Percentiles rank a stretch among this genome's conserved stretches.
These are phyloP conservation scores for Ceratocystiopsis minuta DNA, from an alignment of 2,329 filamentous ascomycete species.

Conservation along the genomic window DNA sequence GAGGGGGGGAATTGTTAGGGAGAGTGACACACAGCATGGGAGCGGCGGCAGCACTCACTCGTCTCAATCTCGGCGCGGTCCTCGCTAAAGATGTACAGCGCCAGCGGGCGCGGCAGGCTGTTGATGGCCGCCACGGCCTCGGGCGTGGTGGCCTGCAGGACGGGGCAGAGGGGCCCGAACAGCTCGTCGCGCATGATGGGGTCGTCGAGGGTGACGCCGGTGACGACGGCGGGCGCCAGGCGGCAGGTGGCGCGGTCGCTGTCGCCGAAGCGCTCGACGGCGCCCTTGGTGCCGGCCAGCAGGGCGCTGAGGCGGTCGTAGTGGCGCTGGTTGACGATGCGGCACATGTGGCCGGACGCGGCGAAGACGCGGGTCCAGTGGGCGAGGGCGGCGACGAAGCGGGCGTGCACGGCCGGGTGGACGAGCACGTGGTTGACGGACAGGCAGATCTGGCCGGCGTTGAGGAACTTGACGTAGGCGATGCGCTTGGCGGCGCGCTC, in stretches of 20 bases:
- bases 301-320: slow-evolving; percentile 22
- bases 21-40: no score
- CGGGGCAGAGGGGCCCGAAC: slow-evolving; percentile 25
- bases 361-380: not conserved
- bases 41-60: no score
- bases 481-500: slow-evolving; percentile 25
- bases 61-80: slow-evolving; percentile 16
- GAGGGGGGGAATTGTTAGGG: no score
- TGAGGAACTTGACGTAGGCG: slow-evolving; percentile 22
- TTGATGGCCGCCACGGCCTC: slow-evolving; percentile 14
- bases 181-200: slow-evolving; percentile 25
- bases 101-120: slow-evolving; percentile 18
- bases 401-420: slow-evolving; percentile 20
- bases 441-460: slow-evolving; percentile 24
- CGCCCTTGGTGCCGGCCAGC: slow-evolving; percentile 19
- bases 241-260: slow-evolving; percentile 13
- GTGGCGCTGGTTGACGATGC: slow-evolving; percentile 24
- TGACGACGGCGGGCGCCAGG: slow-evolving; percentile 22
- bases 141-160: slow-evolving; percentile 15
- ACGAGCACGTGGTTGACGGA: slow-evolving; percentile 26
- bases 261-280: slow-evolving; percentile 10
- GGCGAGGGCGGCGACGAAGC: slow-evolving; percentile 15
- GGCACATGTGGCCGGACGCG: not conserved
- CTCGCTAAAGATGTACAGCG: slow-evolving; percentile 23
- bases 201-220: slow-evolving; percentile 18